phyloP scores from a whole-genome alignment of 176 grass and related monocot genomes.

The Microstegium vimineum region DNA sequence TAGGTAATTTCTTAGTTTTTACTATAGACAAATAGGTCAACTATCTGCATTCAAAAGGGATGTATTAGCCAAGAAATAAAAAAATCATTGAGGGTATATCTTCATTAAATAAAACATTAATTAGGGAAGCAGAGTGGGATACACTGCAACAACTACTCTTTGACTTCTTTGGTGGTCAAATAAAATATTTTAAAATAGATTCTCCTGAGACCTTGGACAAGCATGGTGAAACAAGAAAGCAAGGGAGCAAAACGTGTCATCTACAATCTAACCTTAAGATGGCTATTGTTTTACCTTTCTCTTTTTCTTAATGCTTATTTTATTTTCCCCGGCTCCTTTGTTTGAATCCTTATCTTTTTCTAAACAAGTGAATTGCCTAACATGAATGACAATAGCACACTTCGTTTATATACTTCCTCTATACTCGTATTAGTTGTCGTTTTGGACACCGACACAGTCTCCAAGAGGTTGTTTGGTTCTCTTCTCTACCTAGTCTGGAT shows the following conservation, averaged over 20 bases:
- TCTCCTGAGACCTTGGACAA: neutral
- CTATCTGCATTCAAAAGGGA: neutral
- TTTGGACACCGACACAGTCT: too few species aligned
- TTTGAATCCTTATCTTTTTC: neutral
- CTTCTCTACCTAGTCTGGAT: too few species aligned
- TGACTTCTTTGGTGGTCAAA: neutral
- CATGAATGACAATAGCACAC: neutral
- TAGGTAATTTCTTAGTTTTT: neutral
- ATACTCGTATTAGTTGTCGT: too few species aligned
- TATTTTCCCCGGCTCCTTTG: too few species aligned
- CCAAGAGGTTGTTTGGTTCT: too few species aligned
- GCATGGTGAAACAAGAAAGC: neutral
- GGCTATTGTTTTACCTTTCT: neutral
- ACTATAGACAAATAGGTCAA: neutral
- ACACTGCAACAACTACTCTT: neutral
- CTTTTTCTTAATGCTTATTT: neutral
- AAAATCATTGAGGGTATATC: neutral
- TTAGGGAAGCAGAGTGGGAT: neutral
- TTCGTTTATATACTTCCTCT: too few species aligned
- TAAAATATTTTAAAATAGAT: neutral
- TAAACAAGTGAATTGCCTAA: neutral
- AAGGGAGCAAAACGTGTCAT: neutral
- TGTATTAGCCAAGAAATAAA: neutral
- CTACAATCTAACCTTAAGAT: neutral
- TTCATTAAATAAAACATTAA: neutral